Base-by-base conservation (phyloP, 2,329 filamentous ascomycete genomes). In the Moelleriella libera region DNA sequence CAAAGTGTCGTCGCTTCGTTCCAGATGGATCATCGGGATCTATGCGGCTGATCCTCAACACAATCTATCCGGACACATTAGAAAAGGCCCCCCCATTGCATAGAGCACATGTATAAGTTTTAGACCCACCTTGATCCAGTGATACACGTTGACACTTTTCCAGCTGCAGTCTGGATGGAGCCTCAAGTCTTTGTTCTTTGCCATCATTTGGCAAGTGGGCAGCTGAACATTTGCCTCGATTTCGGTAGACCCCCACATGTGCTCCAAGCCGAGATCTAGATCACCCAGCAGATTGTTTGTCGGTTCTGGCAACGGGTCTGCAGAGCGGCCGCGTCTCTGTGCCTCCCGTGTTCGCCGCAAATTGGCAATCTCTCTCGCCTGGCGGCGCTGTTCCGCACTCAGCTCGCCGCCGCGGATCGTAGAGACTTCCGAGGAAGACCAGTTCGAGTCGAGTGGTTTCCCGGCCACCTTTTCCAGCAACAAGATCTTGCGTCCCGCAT, bases 191-290 rank as follows among this genome's bases (percentile, higher is more conserved):
- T 74, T 75, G 58, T 89, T 82, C 57, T 82, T 84, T 28, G 84
- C 79, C 83, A 94, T 89, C 59, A 83, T 82, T 55, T 86, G 80
- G 60, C 89, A 96, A 37, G 86, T 94, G 9, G 89, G 89, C 45
- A 96, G 74, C 66, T 94, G 88, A 8, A 95, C 87, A 51, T 84
- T 92, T 71, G 94, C 90, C 60, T 96, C 89, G 69, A 95, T 88
- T 65, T 96, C 89, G 0, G 89, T 95, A 21, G 88, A 84, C 1
- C 86, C 88, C 69, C 89, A 83, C 55, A 82, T 87, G 28, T 74
- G 72, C 59, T 94, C 85, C 1, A 79, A 58, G 1, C 76, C 76
- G 11, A 83, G 73, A 42, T 85, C 80, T 14, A 95, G 69, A 56
- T 94, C 83, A 8, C 89, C 89, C 5, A 96, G 69, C 5, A 95